Evolutionary conservation across 176 grass and related monocot genomes (phyloP), one percentile per base, ranked within the genome.

Genomic region (Avena insularis): DNA sequence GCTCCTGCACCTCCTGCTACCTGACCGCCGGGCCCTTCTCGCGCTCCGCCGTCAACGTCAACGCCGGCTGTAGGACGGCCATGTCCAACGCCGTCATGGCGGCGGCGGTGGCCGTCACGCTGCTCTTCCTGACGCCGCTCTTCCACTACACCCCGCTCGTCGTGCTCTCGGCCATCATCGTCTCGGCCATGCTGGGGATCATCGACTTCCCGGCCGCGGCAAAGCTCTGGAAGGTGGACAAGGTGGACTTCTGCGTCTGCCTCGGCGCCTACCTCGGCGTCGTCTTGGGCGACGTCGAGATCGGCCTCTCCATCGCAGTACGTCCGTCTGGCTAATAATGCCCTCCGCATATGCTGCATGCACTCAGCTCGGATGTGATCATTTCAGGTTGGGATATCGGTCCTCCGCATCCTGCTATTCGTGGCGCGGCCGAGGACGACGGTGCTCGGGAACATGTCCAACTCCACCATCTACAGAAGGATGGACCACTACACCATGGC

Each of bases 41-140:
- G 56, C 66, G 90, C 36, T 85, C 92, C 1, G 92, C 92, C 20
- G 92, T 94, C 47, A 94, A 94, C 84, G 77, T 84, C 68, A 79
- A 91, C 63, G 76, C 92, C 40, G 92, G 92, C 10, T 94, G 87
- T 84, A 84, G 78, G 87, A 92, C 90, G 43, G 77, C 89, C 1
- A 91, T 91, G 87, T 92, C 92, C 35, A 94, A 92, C 77, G 92
- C 77, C 11, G 92, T 94, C 21, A 92, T 94, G 92, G 69, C 92
- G 46, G 48, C 79, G 78, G 89, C 84, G 6, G 90, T 94, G 65
- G 78, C 82, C 81, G 9, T 90, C 20, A 92, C 88, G 3, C 72
- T 94, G 9, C 84, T 89, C 53, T 82, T 91, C 84, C 56, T 94
- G 62, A 91, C 92, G 57, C 90, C 87, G 19, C 66, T 95, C 29